These are phyloP conservation scores for Teratosphaeria pseudoeucalypti DNA, from an alignment of 2,329 filamentous ascomycete genomes.

Conservation along the genomic window DNA sequence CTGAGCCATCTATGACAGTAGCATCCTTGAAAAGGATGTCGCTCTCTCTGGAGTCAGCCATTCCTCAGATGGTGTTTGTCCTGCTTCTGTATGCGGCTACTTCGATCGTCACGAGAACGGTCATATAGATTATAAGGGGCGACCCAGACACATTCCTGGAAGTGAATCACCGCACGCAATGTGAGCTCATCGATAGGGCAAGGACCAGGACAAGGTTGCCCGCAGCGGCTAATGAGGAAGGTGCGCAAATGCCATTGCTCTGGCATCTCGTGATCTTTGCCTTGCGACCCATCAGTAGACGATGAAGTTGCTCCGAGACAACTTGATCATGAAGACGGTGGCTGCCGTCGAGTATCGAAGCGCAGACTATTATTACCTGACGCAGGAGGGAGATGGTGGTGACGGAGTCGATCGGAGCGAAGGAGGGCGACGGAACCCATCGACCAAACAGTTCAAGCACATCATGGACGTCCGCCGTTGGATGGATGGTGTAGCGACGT, in stretches of 20 bases:
- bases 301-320: too few species aligned
- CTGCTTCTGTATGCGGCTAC: background rate
- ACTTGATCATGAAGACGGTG: too few species aligned
- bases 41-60: background rate
- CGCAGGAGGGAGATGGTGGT: too few species aligned
- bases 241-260: background rate
- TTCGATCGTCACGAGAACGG: background rate
- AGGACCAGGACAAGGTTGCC: background rate
- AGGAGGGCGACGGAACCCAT: too few species aligned
- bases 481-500: too few species aligned
- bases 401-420: too few species aligned
- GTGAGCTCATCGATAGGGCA: background rate
- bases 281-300: background rate
- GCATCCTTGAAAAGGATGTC: conserved; percentile 14
- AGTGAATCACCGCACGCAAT: background rate
- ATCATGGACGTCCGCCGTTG: too few species aligned
- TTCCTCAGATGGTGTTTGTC: background rate
- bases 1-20: conserved; percentile 18
- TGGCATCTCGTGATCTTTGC: background rate
- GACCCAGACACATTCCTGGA: background rate
- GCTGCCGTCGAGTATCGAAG: too few species aligned
- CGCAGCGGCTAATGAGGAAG: background rate
- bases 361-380: too few species aligned
- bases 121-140: background rate
- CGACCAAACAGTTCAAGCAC: too few species aligned